Percentiles rank a stretch among this genome's conserved stretches.
Conservation (phyloP, 2,329 filamentous ascomycete genomes). For the Phialophora chinensis region DNA sequence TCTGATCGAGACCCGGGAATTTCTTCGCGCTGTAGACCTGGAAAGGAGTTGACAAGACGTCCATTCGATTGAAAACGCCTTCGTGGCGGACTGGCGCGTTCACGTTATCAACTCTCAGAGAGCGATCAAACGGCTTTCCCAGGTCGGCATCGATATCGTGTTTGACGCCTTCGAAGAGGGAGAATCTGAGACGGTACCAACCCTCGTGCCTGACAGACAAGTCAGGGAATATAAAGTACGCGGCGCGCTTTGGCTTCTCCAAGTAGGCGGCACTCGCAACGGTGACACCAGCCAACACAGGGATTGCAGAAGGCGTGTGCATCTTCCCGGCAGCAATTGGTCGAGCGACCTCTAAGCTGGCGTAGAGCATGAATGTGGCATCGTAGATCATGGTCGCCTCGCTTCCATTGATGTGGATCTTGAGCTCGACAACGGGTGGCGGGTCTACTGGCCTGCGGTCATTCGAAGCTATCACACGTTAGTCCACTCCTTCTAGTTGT, state of each 20-base stretch:
- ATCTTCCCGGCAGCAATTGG: conserved; percentile 81
- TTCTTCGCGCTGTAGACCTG: conserved; percentile 96
- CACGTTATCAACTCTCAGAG: conserved; percentile 45
- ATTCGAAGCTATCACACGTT: conserved; percentile 66
- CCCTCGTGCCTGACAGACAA: conserved; percentile 95
- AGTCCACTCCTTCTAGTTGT: not conserved
- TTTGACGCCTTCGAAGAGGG: conserved; percentile 92
- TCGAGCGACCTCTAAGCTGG: conserved; percentile 85
- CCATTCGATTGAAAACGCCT: conserved; percentile 78
- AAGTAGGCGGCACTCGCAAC: conserved; percentile 96
- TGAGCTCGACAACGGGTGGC: conserved; percentile 90
- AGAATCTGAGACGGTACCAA: conserved; percentile 87
- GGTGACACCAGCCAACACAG: conserved; percentile 90
- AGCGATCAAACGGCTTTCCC: conserved; percentile 51
- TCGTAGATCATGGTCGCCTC: conserved; percentile 91
- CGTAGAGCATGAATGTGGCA: conserved; percentile 96
- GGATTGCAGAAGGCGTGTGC: conserved; percentile 70
- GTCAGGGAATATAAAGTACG: conserved; percentile 98
- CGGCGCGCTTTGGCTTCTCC: conserved; percentile 77
- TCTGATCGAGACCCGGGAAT: conserved; percentile 91
- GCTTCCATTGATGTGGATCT: conserved; percentile 75
- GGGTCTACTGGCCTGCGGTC: conserved; percentile 93
- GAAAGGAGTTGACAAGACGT: conserved; percentile 87
- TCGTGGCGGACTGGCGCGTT: conserved; percentile 57
- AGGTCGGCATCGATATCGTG: conserved; percentile 77